phyloP scores from a whole-genome alignment of 2,329 filamentous ascomycete genomes.

The Tolypocladium cylindrosporum region DNA sequence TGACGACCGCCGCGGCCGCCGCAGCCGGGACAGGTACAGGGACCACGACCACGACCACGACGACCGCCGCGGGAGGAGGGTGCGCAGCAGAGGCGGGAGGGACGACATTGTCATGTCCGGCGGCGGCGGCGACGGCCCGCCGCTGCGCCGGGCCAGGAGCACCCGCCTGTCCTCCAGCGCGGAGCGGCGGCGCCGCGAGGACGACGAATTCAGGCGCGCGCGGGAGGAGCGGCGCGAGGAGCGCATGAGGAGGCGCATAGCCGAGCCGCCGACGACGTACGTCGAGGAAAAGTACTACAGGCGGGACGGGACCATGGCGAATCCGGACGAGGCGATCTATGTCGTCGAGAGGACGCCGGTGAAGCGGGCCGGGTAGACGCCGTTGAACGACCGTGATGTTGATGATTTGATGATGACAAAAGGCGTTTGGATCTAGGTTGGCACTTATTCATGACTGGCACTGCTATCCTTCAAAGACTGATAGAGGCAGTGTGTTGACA shows the following conservation, averaged over 20 bases:
- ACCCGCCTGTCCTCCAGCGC: slow-evolving; percentile 6
- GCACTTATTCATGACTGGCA: neutral
- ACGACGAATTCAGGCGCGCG: neutral
- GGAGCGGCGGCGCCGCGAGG: slow-evolving; percentile 7
- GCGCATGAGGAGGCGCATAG: slow-evolving; percentile 6
- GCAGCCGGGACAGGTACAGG: neutral
- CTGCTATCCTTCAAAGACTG: no score
- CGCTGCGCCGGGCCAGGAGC: slow-evolving; percentile 1
- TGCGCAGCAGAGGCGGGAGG: neutral
- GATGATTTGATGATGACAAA: neutral
- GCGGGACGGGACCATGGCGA: slow-evolving; percentile 6
- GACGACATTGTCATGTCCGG: neutral
- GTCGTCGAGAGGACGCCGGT: slow-evolving; percentile 1
- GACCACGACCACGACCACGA: slow-evolving; percentile 3
- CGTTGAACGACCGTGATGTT: neutral
- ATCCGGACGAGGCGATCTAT: slow-evolving; percentile 1
- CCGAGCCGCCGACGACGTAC: slow-evolving; percentile 2
- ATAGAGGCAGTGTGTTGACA: neutral
- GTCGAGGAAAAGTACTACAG: slow-evolving; percentile 10
- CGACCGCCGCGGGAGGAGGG: neutral
- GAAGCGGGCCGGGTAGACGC: neutral
- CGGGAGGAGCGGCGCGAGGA: slow-evolving; percentile 5
- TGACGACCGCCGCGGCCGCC: neutral
- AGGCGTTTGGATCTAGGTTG: neutral
- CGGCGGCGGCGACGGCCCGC: neutral